Conservation (phyloP, 176 grass and related monocot genomes). For the Phoenix dactylifera region DNA sequence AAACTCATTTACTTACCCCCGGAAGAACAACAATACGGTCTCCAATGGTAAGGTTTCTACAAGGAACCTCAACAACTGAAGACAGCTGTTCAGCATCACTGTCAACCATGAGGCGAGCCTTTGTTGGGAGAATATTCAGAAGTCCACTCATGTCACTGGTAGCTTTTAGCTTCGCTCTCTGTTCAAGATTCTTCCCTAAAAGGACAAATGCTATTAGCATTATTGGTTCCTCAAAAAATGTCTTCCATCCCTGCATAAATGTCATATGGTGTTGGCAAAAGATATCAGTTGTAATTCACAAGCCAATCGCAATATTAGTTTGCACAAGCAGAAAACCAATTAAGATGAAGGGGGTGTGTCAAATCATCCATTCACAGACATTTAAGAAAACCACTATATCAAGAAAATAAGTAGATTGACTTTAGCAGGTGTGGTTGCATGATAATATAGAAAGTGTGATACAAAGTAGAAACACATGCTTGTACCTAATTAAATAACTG, state of each 20-base stretch:
- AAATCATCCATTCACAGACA: too few relatives aligned
- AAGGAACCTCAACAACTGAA: conserved; percentile 81
- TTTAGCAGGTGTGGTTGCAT: too few relatives aligned
- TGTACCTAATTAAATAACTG: too few relatives aligned
- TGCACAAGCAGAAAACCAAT: too few relatives aligned
- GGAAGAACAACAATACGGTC: conserved; percentile 72
- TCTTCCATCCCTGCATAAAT: conserved; percentile 86
- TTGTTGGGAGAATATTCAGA: conserved; percentile 85
- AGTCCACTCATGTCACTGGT: conserved; percentile 98
- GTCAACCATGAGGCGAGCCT: conserved; percentile 68
- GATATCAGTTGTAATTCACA: neutral
- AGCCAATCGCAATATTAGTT: neutral
- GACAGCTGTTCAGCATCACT: conserved; percentile 43
- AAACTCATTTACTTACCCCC: conserved; percentile 49
- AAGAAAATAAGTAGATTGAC: too few relatives aligned
- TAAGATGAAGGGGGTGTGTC: too few relatives aligned
- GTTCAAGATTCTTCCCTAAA: conserved; percentile 93
- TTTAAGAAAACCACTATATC: too few relatives aligned
- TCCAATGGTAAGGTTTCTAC: conserved; percentile 72
- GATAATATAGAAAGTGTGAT: too few relatives aligned
- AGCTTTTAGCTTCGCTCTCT: conserved; percentile 88
- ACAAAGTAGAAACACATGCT: too few relatives aligned
- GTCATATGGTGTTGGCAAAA: conserved; percentile 25
- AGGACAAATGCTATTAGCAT: conserved; percentile 99
- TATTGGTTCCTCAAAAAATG: conserved; percentile 96